Base-by-base conservation (phyloP, 345 rosid species). In the Moricandia moricandioides region DNA sequence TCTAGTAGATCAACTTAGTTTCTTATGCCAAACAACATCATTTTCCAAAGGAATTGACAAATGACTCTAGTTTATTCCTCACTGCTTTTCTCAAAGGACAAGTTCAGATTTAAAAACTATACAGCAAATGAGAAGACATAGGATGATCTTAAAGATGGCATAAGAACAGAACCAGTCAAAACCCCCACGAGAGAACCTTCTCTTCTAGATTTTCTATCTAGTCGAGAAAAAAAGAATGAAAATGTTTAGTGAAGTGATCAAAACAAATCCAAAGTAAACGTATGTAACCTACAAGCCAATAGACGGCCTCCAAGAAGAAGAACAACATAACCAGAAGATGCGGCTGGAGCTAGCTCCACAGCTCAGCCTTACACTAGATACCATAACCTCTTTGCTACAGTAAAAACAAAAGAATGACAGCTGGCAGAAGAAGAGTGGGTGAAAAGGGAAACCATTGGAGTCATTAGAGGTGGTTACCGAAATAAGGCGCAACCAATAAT, bases 101-200 rank as follows among this genome's bases (percentile, higher is more conserved):
- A 33, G 4, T 62, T 73, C 64, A 39, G 56, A 55, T 66, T 52
- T 3, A 5, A 72, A 1, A 62, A 21, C 29, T 56, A 40, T 40
- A 4, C 4, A 30, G 33, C 6, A 30, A 3, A 30, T n/a, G 57
- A 8, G 16, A 57, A 55, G 12, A 70, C 13, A 49, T 51, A 62
- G n/a, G 13, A 30, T 12, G 65, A 70, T 54, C 73, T 79, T 85
- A 92, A 96, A 70, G 88, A 72, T 61, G 90, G 84, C 91, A 86
- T 87, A 26, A 90, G 87, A 73, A 88, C 81, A 16, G 87, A 89
- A 14, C 96, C 91, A 3, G 90, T 83, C 65, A 88, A 78, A 60
- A 96, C 94, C 0, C 96, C 96, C 35, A 83, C 82, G 17, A 90
- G 89, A 10, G 98, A 92, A 6, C 92, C 91, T 26, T 88, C 87